A percentile compares a stretch with the other conserved stretches of the same genome.
Conservation (phyloP, 139 green algal species). For the Chlamydomonas urium region DNA sequence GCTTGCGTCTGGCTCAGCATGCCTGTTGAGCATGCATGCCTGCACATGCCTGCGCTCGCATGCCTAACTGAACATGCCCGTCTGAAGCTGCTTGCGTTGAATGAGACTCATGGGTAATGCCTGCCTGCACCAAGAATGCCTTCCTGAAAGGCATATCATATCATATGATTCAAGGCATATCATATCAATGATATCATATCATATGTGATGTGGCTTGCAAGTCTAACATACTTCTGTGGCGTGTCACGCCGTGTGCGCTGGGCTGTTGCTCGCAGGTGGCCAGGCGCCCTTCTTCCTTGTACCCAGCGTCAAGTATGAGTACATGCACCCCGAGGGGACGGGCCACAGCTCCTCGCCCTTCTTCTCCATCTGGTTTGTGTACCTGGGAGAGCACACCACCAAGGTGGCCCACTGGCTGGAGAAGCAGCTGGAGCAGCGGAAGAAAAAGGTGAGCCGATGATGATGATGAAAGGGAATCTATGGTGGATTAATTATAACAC, state of each 20-base stretch:
- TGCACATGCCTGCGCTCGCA: no score
- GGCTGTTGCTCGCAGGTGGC: neutral
- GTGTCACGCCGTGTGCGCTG: no score
- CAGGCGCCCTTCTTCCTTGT: slow-evolving; percentile 6
- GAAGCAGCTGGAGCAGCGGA: neutral
- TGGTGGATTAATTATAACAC: neutral
- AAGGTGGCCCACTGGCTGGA: neutral
- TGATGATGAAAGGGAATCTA: neutral
- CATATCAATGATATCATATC: neutral
- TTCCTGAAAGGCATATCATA: no score
- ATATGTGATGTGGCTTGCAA: no score
- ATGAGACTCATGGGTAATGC: no score
- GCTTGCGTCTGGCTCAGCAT: no score
- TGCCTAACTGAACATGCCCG: no score
- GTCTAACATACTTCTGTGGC: no score
- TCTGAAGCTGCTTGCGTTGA: no score
- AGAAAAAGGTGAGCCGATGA: neutral
- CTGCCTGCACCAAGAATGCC: no score
- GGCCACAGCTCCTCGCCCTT: slow-evolving; percentile 16
- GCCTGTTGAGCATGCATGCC: no score
- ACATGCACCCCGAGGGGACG: slow-evolving; percentile 26
- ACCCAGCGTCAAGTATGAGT: slow-evolving; percentile 20
- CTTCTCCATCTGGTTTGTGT: slow-evolving; percentile 26
- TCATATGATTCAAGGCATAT: no score
- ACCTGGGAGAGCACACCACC: slow-evolving; percentile 8